These are phyloP conservation scores for Vitis vinifera DNA, from an alignment of 164 flowering plant species.

Conservation along the genomic window ASM3070453v1 NC_081820.1:26890501-26891000, in stretches of 20 bases:
- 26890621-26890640: constrained; percentile 6
- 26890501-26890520: neutral
- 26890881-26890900: neutral
- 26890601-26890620: constrained; percentile 12
- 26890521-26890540: neutral
- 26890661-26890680: constrained; percentile 52
- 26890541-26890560: neutral
- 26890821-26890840: neutral
- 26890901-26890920: too few species aligned
- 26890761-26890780: constrained; percentile 25
- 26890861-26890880: neutral
- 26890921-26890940: too few species aligned
- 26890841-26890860: neutral
- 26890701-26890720: constrained; percentile 58
- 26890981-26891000: too few species aligned
- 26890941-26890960: neutral
- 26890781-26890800: constrained; percentile 4
- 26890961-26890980: neutral
- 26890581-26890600: neutral
- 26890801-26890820: constrained; percentile 8
- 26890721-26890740: constrained; percentile 60
- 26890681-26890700: constrained; percentile 53
- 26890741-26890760: constrained; percentile 41
- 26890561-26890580: neutral
- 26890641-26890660: constrained; percentile 14